A percentile compares a stretch with the other conserved stretches of the same genome.
Conservation (phyloP, 2,329 filamentous ascomycete genomes). For the Trichocomaceae sp. region DNA sequence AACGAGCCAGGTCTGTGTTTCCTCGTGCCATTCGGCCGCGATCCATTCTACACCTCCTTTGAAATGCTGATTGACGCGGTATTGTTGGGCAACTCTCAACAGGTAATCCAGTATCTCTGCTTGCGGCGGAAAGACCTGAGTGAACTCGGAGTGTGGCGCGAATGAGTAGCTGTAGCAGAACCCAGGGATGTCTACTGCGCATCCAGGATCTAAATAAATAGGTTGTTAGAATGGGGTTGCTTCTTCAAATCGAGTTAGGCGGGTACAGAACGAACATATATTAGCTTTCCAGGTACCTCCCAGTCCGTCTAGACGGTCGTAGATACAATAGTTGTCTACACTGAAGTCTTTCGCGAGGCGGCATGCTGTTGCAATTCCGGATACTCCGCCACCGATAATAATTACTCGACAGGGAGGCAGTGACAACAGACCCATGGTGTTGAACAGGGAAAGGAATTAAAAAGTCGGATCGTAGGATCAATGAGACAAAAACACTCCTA, state of each 20-base stretch:
- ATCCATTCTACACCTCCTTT: conserved; percentile 1
- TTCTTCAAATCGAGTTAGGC: neutral
- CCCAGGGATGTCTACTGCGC: conserved; percentile 7
- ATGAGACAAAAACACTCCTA: neutral
- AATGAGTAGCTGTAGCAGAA: conserved; percentile 7
- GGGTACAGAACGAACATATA: neutral
- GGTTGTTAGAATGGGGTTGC: neutral
- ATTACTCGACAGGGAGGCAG: neutral
- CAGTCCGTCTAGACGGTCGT: neutral
- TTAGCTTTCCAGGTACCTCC: conserved; percentile 6
- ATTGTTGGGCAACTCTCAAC: neutral
- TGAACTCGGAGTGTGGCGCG: conserved; percentile 1
- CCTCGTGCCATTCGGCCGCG: conserved; percentile 1
- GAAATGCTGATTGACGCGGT: conserved; percentile 2
- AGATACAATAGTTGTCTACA: conserved; percentile 4
- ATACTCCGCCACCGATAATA: conserved; percentile 3
- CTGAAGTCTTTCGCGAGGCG: neutral
- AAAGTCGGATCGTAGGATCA: too few species aligned
- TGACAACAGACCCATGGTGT: neutral
- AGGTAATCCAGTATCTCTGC: conserved; percentile 1
- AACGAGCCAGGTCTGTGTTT: neutral
- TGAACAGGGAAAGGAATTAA: neutral
- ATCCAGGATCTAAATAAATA: neutral
- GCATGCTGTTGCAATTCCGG: conserved; percentile 2
- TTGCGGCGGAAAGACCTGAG: conserved; percentile 2